Evolutionary conservation across 805 yeast species (phyloP).

Genomic region (Nakazawaea wyomingensis): DNA sequence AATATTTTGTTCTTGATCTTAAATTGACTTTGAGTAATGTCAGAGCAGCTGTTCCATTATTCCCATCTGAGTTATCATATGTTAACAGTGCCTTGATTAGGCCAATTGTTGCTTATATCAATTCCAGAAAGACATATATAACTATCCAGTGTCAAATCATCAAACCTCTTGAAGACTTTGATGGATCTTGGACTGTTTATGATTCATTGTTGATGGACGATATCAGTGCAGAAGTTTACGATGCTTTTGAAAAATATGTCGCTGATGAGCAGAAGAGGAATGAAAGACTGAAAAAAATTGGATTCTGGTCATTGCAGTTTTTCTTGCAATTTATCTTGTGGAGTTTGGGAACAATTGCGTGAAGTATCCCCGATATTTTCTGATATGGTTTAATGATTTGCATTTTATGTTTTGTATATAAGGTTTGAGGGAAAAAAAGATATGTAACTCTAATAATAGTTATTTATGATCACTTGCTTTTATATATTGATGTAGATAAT

Average conservation of each 20-base stretch:
- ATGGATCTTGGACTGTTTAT: constrained; percentile 95
- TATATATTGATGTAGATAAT: too few relatives aligned
- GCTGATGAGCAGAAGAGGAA: constrained; percentile 78
- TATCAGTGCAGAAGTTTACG: constrained; percentile 81
- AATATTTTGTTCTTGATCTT: constrained; percentile 72
- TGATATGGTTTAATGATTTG: constrained; percentile 6
- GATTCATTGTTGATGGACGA: constrained; percentile 91
- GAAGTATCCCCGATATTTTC: neutral
- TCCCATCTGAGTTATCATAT: constrained; percentile 83
- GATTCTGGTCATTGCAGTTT: constrained; percentile 89
- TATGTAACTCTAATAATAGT: too few relatives aligned
- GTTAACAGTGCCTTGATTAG: constrained; percentile 86
- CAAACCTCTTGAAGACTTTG: constrained; percentile 76
- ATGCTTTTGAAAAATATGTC: constrained; percentile 83
- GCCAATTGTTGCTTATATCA: constrained; percentile 94
- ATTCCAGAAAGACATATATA: constrained; percentile 82
- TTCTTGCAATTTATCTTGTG: constrained; percentile 76
- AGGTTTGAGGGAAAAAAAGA: too few relatives aligned
- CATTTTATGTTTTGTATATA: too few relatives aligned
- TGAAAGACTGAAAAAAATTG: constrained; percentile 72
- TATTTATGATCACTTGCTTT: neutral
- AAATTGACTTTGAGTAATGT: constrained; percentile 79
- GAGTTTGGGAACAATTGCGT: constrained; percentile 73
- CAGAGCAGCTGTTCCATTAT: constrained; percentile 83
- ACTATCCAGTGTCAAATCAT: constrained; percentile 81